These are phyloP conservation scores for Penicillium maclennaniae DNA, from an alignment of 495 filamentous ascomycete genomes.

Conservation along the genomic window DNA sequence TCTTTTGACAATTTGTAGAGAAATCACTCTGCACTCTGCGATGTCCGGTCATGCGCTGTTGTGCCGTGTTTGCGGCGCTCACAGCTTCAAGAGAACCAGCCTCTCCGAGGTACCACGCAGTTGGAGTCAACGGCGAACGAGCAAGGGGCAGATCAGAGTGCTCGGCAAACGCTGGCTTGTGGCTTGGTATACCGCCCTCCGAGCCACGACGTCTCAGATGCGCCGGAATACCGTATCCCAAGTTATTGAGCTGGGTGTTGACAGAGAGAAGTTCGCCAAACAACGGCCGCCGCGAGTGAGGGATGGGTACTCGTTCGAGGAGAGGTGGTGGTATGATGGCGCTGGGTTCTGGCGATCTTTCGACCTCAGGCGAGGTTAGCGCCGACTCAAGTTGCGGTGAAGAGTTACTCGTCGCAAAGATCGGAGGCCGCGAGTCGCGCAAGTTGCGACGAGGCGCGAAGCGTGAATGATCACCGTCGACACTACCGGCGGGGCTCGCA, in stretches of 20 bases:
- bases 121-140: conserved; percentile 49
- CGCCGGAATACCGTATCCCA: conserved; percentile 39
- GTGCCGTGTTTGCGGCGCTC: neutral
- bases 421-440: conserved; percentile 19
- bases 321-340: conserved; percentile 17
- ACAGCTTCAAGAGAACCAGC: conserved; percentile 48
- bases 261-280: conserved; percentile 51
- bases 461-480: conserved; percentile 25
- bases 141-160: conserved; percentile 34
- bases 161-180: conserved; percentile 48
- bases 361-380: conserved; percentile 7
- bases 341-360: neutral
- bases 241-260: conserved; percentile 32
- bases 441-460: conserved; percentile 26
- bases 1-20: conserved; percentile 17
- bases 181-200: conserved; percentile 51
- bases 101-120: conserved; percentile 52
- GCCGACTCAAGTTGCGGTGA: conserved; percentile 7
- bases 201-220: conserved; percentile 47
- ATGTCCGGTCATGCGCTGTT: conserved; percentile 24
- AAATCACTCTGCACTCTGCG: conserved; percentile 49
- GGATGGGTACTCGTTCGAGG: conserved; percentile 18
- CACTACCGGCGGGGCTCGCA: conserved; percentile 31
- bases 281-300: conserved; percentile 36
- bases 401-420: conserved; percentile 5